Percentiles rank a stretch among this genome's conserved stretches.
These are phyloP conservation scores for Quercus glauca DNA, from an alignment of 306 rosid genomes.

Conservation along the genomic window DNA sequence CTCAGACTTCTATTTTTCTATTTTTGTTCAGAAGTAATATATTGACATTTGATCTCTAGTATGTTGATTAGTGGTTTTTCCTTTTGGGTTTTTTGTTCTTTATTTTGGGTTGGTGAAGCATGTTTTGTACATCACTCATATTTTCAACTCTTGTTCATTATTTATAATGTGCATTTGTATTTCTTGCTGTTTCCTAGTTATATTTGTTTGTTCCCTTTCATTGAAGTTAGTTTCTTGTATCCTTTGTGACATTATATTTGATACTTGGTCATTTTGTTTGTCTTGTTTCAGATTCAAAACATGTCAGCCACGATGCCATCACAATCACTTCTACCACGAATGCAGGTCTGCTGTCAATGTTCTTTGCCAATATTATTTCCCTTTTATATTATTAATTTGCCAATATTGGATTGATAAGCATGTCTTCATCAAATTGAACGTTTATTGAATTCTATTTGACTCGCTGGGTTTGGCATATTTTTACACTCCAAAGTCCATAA, in stretches of 20 bases:
- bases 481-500: background rate
- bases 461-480: background rate
- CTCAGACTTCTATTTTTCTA: no score
- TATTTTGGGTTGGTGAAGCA: background rate
- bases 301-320: slow-evolving; percentile 81
- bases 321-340: slow-evolving; percentile 56
- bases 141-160: background rate
- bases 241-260: slow-evolving; percentile 15
- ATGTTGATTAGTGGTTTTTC: background rate
- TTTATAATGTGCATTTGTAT: background rate
- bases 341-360: slow-evolving; percentile 64
- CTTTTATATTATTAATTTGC: slow-evolving; percentile 10
- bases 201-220: background rate
- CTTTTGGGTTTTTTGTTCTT: background rate
- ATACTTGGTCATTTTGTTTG: slow-evolving; percentile 1
- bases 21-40: no score
- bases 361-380: slow-evolving; percentile 13
- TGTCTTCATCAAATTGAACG: background rate
- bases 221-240: background rate
- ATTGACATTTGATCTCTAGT: background rate
- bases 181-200: background rate
- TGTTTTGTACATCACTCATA: background rate
- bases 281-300: slow-evolving; percentile 69
- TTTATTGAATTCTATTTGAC: background rate
- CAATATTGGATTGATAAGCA: background rate